Evolutionary conservation across 352 stramenopile species (phyloP).

Genomic region (Globisporangium cylindrosporum): DNA sequence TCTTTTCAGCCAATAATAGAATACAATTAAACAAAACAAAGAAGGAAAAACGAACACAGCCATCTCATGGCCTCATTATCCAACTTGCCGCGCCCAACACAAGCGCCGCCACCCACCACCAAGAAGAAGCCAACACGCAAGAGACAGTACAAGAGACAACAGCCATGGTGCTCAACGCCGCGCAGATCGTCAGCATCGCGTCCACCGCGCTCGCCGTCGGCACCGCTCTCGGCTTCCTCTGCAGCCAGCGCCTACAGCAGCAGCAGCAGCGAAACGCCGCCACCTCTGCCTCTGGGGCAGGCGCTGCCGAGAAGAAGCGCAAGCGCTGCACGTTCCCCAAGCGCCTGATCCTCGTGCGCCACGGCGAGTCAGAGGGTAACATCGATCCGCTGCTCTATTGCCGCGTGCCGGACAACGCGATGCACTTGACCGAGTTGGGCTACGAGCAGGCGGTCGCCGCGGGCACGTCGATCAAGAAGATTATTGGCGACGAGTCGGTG

Average conservation of each 20-base stretch:
- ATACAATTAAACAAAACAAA: neutral
- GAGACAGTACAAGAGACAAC: neutral
- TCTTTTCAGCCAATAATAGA: neutral
- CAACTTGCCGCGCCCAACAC: neutral
- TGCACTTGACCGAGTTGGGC: constrained; percentile 79
- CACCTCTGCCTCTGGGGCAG: neutral
- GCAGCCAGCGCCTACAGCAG: constrained; percentile 13
- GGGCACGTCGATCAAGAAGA: constrained; percentile 66
- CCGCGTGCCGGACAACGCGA: constrained; percentile 75
- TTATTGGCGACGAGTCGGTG: constrained; percentile 75
- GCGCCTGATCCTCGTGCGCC: constrained; percentile 80
- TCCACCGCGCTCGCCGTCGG: constrained; percentile 39
- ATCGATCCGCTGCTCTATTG: constrained; percentile 78
- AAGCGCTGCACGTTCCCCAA: constrained; percentile 50
- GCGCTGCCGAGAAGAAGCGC: constrained; percentile 6
- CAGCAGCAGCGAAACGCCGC: too few relatives aligned
- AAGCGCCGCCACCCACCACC: neutral
- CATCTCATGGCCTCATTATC: neutral
- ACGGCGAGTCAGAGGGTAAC: constrained; percentile 85
- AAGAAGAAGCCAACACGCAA: neutral
- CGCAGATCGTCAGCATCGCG: constrained; percentile 39
- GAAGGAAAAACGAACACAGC: neutral
- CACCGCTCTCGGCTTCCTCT: constrained; percentile 34
- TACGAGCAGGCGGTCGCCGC: constrained; percentile 72
- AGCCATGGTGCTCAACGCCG: constrained; percentile 42